Evolutionary conservation across 495 filamentous ascomycete species (phyloP).

Genomic region (Sordaria brevicollis): DNA sequence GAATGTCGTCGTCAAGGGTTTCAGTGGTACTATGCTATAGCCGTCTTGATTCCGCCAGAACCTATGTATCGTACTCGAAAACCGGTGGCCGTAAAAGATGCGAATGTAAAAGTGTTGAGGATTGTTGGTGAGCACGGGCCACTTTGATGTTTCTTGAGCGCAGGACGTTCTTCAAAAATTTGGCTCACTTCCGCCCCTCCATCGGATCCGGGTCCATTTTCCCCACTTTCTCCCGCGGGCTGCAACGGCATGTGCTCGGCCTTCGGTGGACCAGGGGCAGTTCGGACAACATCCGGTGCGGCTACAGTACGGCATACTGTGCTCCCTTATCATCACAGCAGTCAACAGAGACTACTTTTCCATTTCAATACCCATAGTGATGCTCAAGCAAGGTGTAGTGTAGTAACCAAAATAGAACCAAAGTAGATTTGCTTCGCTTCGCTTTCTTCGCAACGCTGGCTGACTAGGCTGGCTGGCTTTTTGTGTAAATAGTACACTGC

Average conservation of each 20-base stretch:
- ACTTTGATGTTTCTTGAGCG: not conserved
- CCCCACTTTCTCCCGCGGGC: not conserved
- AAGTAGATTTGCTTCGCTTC: not conserved
- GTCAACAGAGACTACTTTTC: not conserved
- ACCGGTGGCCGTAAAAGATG: not conserved
- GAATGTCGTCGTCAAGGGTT: not conserved
- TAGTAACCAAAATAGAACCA: not conserved
- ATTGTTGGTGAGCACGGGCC: not conserved
- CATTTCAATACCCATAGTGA: not conserved
- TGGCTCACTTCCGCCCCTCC: not conserved
- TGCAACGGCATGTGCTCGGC: not conserved
- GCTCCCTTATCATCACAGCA: not conserved
- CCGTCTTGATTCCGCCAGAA: not conserved
- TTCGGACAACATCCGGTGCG: not conserved
- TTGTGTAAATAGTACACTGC: not conserved
- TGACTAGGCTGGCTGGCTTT: not conserved
- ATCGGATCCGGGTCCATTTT: not conserved
- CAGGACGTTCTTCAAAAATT: not conserved
- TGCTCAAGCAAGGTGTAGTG: not conserved
- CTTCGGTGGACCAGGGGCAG: not conserved
- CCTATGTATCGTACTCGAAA: not conserved
- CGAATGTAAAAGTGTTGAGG: not conserved
- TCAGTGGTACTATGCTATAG: not conserved
- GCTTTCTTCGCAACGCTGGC: not conserved
- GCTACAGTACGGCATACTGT: not conserved